phyloP scores from a whole-genome alignment of 2,329 filamentous ascomycete genomes.

The Pseudocercospora macadamiae region DNA sequence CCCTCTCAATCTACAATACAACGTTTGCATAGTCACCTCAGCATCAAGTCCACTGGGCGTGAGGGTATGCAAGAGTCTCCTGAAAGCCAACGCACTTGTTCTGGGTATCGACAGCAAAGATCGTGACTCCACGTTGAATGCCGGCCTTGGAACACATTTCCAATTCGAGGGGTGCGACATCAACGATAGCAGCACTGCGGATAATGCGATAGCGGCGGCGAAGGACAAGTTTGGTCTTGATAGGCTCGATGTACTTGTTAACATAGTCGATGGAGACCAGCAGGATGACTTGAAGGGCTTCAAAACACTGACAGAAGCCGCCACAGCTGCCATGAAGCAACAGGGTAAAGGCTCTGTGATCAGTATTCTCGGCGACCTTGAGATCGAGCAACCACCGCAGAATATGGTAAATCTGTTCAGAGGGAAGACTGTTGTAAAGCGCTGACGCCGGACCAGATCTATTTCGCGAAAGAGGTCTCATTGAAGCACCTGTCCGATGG shows the following conservation, averaged over 20 bases:
- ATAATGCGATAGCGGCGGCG: constrained; percentile 16
- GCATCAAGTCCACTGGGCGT: constrained; percentile 25
- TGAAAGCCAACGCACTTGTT: constrained; percentile 30
- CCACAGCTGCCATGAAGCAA: constrained; percentile 18
- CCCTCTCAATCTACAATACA: constrained; percentile 28
- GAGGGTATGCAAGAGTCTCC: constrained; percentile 27
- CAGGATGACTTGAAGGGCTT: constrained; percentile 5
- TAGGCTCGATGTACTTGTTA: constrained; percentile 24
- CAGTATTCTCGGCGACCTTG: constrained; percentile 11
- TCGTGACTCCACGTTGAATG: constrained; percentile 24
- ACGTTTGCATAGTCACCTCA: constrained; percentile 27
- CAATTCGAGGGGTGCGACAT: constrained; percentile 25
- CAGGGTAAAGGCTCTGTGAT: constrained; percentile 23
- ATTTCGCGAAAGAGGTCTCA: constrained; percentile 8
- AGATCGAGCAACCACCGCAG: background rate
- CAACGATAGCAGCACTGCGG: constrained; percentile 3
- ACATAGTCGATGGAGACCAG: constrained; percentile 13
- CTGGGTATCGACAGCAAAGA: constrained; percentile 26
- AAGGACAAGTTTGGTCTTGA: constrained; percentile 26
- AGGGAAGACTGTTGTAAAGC: no score
- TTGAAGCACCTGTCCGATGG: background rate
- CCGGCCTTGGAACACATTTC: constrained; percentile 28
- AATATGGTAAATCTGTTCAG: background rate
- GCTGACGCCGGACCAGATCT: constrained; percentile 7
- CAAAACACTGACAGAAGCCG: constrained; percentile 6